Conservation (phyloP, 257 asterid species). For the Forsythia viridissima region DNA sequence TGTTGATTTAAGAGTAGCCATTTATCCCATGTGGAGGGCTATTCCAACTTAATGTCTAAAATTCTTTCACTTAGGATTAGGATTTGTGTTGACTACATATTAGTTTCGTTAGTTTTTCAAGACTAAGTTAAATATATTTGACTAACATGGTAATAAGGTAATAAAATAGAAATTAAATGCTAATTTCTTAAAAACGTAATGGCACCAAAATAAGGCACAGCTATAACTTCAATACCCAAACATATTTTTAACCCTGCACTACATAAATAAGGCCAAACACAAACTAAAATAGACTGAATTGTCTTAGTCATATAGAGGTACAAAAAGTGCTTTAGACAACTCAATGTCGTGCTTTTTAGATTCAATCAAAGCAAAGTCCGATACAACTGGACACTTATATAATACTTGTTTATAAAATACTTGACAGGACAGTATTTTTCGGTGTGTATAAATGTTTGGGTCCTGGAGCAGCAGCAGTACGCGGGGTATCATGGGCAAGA, state of each 20-base stretch:
- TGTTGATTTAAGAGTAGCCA: too few species aligned
- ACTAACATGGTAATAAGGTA: too few species aligned
- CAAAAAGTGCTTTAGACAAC: background rate
- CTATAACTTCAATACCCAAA: too few species aligned
- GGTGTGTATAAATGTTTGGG: constrained; percentile 50
- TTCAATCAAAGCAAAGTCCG: too few species aligned
- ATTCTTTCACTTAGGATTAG: too few species aligned
- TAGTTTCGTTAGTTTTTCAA: background rate
- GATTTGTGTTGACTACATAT: too few species aligned
- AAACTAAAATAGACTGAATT: too few species aligned
- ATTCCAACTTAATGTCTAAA: background rate
- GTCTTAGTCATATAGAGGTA: background rate
- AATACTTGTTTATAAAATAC: background rate
- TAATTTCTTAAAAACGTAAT: too few species aligned
- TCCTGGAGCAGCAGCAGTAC: constrained; percentile 51
- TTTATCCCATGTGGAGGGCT: background rate
- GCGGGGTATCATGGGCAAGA: constrained; percentile 59
- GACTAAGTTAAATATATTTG: background rate
- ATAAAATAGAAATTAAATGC: too few species aligned
- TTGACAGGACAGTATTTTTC: constrained; percentile 41
- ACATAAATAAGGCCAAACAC: background rate
- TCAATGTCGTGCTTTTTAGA: background rate
- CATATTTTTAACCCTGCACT: background rate
- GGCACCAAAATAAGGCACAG: too few species aligned
- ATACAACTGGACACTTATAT: background rate